Conservation (phyloP, 2,329 filamentous ascomycete species). For the Emericellopsis atlantica region DNA sequence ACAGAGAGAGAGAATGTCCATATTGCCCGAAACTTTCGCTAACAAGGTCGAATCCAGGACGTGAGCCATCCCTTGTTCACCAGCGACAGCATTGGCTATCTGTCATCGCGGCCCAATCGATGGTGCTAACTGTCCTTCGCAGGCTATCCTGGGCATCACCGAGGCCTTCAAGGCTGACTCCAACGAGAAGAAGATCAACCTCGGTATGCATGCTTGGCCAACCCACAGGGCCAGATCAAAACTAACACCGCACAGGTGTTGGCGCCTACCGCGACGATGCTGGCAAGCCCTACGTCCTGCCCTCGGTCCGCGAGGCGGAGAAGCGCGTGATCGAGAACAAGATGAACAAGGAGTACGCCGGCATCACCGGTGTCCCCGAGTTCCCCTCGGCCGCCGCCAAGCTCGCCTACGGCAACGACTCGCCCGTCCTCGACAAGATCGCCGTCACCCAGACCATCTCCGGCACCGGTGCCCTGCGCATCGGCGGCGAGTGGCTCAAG, state of each 20-base stretch:
- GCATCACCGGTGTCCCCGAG: constrained; percentile 88
- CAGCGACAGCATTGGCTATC: constrained; percentile 9
- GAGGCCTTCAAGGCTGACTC: constrained; percentile 98
- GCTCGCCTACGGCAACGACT: constrained; percentile 81
- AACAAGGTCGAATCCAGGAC: constrained; percentile 15
- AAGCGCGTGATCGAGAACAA: constrained; percentile 66
- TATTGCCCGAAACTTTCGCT: not conserved
- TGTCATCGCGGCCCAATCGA: constrained; percentile 5
- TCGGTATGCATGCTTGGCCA: constrained; percentile 44
- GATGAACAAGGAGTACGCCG: constrained; percentile 94
- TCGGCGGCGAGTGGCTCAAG: constrained; percentile 85
- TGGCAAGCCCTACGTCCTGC: constrained; percentile 95
- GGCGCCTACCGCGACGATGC: constrained; percentile 97
- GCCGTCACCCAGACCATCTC: constrained; percentile 97
- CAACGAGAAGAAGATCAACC: constrained; percentile 93
- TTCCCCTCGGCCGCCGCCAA: constrained; percentile 88
- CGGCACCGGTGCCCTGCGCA: constrained; percentile 88
- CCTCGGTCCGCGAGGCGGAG: constrained; percentile 83
- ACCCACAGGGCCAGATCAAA: too few species aligned
- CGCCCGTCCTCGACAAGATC: constrained; percentile 62
- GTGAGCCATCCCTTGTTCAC: constrained; percentile 14
- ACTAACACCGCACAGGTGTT: constrained; percentile 47
- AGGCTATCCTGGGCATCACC: constrained; percentile 83
- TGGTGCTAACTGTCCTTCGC: constrained; percentile 5
- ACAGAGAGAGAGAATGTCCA: not conserved